phyloP scores from a whole-genome alignment of 176 grass and related monocot species.

The Echinochloa phyllopogon region DNA sequence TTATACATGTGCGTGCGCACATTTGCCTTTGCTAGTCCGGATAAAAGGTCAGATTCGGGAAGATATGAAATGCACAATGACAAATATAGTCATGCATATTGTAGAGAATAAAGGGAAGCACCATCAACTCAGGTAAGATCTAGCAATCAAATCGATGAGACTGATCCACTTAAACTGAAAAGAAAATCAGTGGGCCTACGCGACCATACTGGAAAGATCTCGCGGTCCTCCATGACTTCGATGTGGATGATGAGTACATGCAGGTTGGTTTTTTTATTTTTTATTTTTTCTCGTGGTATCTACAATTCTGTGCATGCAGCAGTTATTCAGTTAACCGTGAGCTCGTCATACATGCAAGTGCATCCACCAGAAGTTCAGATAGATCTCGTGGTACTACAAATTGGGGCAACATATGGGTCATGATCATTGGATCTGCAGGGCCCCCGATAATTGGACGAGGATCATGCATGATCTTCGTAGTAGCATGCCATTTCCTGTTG shows the following conservation, averaged over 20 bases:
- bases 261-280: neutral
- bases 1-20: too few relatives aligned
- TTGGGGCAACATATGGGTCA: neutral
- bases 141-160: slow-evolving; percentile 27
- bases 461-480: neutral
- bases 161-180: neutral
- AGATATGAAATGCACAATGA: neutral
- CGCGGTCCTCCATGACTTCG: slow-evolving; percentile 11
- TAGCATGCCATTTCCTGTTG: neutral
- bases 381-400: neutral
- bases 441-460: slow-evolving; percentile 31
- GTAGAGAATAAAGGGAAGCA: too few relatives aligned
- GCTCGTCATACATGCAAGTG: too few relatives aligned
- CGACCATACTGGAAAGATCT: neutral
- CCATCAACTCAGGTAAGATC: neutral
- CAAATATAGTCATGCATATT: neutral
- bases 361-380: neutral
- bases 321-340: neutral
- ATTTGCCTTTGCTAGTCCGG: too few relatives aligned
- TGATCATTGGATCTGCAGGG: neutral
- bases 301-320: neutral
- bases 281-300: neutral
- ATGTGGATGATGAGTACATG: neutral
- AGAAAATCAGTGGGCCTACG: neutral
- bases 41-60: too few relatives aligned